Evolutionary conservation across 352 stramenopile species (phyloP), one percentile per base, ranked within the genome.

Genomic region (Albugo candida): DNA sequence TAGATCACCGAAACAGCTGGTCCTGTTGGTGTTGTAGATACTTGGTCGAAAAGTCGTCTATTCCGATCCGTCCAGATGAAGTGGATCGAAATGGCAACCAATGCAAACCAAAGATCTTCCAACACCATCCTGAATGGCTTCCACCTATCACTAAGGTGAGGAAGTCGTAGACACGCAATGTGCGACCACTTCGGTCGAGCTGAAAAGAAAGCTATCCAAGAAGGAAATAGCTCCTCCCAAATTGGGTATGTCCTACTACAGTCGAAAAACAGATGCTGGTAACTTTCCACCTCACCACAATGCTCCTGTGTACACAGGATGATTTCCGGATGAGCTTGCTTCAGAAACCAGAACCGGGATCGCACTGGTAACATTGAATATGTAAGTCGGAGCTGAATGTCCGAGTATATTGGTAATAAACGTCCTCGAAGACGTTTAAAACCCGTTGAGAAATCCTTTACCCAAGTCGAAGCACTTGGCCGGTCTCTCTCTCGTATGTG

Each of bases 271-370:
- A 54, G 38, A 39, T 54, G 49, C 21, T 41, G 20, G 19, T 54
- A 42, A 13, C 41, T 51, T 45, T 54, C 49, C 8, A 48, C 43
- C 1, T 37, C 49, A 5, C 42, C 17, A 36, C 49, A 54, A 13
- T 45, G 34, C 35, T 49, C 49, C 13, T 45, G 49, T 6, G 34
- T 45, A 20, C 40, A 54, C 16, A 27, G 13, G 16, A 16, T 21
- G 31, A 55, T 51, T 5, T 27, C n/a, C 8, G 49, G 41, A 21
- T 38, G 34, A 43, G 49, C 20, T 11, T 20, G n/a, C 20, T 49
- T 38, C 24, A 55, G 16, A 19, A 55, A 55, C 49, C 49, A 45
- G n/a, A 55, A 55, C 13, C 41, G 41, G 20, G 49, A 55, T 38
- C 42, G 49, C 18, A 55, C 41, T 5, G 49, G 49, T 18, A 55